phyloP scores from a whole-genome alignment of 305 asterid species.

The Rubia occidens region DNA sequence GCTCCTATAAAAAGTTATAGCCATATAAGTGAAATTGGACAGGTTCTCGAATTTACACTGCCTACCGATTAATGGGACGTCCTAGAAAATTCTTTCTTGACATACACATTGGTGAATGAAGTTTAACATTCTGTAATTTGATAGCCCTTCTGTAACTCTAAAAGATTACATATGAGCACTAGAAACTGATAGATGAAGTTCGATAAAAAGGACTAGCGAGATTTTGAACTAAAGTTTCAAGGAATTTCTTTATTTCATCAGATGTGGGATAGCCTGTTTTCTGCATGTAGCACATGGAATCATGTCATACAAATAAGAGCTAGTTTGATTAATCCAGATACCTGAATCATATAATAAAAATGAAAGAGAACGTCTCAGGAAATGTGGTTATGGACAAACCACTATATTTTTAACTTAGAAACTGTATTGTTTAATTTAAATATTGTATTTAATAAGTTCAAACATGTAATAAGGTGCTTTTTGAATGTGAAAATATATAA shows the following conservation, averaged over 20 bases:
- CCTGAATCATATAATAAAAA: slow-evolving; percentile 1
- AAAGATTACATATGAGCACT: not conserved
- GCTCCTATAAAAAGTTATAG: not conserved
- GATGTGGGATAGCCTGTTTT: not conserved
- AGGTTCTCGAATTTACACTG: not conserved
- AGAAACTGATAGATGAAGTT: not conserved
- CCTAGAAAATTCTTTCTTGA: not conserved
- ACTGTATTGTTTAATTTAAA: too few relatives aligned
- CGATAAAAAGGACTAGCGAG: not conserved
- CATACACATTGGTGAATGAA: not conserved
- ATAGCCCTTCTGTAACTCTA: not conserved
- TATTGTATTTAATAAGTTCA: too few relatives aligned
- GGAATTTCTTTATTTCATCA: not conserved
- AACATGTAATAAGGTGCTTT: too few relatives aligned
- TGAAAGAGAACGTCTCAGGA: not conserved
- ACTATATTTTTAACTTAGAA: too few relatives aligned
- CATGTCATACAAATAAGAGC: not conserved
- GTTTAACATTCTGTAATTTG: not conserved
- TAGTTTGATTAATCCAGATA: not conserved
- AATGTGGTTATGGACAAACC: too few relatives aligned
- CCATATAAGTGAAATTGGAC: not conserved
- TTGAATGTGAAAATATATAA: too few relatives aligned
- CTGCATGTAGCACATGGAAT: not conserved
- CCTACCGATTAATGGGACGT: not conserved
- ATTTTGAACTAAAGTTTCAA: not conserved